phyloP scores from a whole-genome alignment of 2,329 filamentous ascomycete species.

The Hypoxylon sp. region DNA sequence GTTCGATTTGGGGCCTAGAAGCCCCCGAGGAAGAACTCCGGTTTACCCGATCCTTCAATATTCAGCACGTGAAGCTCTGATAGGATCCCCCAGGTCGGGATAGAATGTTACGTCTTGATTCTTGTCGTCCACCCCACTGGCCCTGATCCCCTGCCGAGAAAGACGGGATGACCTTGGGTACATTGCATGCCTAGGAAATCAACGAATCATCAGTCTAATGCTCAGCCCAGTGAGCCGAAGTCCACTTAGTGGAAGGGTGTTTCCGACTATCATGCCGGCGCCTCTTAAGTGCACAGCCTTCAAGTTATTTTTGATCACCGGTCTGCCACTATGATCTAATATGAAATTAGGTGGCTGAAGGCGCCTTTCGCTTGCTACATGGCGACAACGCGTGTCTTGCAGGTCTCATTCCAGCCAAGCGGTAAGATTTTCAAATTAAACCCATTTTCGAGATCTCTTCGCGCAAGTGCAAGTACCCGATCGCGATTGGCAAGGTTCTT shows the following conservation, averaged over 20 bases:
- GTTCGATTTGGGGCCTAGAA: not conserved
- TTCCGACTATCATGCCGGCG: conserved; percentile 4
- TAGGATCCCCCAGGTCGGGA: conserved; percentile 27
- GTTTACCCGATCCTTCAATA: conserved; percentile 27
- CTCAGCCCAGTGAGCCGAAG: conserved; percentile 26
- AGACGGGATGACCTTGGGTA: conserved; percentile 36
- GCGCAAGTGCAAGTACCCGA: conserved; percentile 26
- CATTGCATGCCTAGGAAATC: conserved; percentile 8
- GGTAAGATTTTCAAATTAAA: conserved; percentile 35
- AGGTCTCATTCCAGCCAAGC: conserved; percentile 18
- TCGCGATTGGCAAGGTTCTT: conserved; percentile 22
- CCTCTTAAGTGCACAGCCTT: conserved; percentile 20
- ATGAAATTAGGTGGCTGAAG: conserved; percentile 19
- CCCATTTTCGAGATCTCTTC: conserved; percentile 31
- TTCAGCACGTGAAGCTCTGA: conserved; percentile 35
- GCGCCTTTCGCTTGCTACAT: conserved; percentile 20
- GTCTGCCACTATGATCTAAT: conserved; percentile 1
- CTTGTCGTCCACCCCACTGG: conserved; percentile 33
- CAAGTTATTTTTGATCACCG: conserved; percentile 9
- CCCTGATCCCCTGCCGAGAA: conserved; percentile 10
- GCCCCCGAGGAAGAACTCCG: conserved; percentile 25
- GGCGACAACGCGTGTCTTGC: conserved; percentile 16
- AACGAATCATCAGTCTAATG: conserved; percentile 18
- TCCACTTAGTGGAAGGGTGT: conserved; percentile 13
- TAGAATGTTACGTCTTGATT: conserved; percentile 38